Conservation (phyloP, 1,284 basidiomycete genomes). For the Apiotrichum veenhuisii region DNA sequence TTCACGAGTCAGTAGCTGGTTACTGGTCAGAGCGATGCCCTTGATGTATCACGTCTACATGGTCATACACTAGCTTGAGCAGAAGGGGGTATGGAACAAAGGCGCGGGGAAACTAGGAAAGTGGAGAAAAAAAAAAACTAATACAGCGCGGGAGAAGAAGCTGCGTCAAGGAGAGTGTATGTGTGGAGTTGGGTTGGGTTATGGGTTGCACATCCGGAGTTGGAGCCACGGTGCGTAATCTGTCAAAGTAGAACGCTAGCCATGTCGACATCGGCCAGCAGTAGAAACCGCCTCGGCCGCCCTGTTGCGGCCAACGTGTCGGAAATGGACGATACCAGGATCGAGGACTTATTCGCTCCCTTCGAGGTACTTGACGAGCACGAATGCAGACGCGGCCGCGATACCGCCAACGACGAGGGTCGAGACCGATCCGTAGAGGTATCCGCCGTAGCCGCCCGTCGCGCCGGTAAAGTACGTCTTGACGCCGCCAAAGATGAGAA, state of each 20-base stretch:
- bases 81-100: neutral
- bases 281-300: no score
- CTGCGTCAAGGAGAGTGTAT: neutral
- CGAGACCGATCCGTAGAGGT: conserved; percentile 78
- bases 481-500: conserved; percentile 82
- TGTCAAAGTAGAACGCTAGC: no score
- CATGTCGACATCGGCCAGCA: neutral
- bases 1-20: no score
- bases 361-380: conserved; percentile 74
- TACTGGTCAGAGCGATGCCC: no score
- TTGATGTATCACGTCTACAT: neutral
- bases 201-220: neutral
- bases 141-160: neutral
- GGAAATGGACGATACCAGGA: no score
- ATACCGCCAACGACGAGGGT: conserved; percentile 87
- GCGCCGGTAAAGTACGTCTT: conserved; percentile 88
- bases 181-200: neutral
- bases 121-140: neutral
- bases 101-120: neutral
- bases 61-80: no score
- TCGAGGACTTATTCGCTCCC: neutral
- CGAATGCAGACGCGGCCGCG: conserved; percentile 81
- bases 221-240: no score
- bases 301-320: neutral
- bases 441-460: conserved; percentile 55